phyloP scores from a whole-genome alignment of 2,329 filamentous ascomycete genomes.

The Mycosphaerella sp. region DNA sequence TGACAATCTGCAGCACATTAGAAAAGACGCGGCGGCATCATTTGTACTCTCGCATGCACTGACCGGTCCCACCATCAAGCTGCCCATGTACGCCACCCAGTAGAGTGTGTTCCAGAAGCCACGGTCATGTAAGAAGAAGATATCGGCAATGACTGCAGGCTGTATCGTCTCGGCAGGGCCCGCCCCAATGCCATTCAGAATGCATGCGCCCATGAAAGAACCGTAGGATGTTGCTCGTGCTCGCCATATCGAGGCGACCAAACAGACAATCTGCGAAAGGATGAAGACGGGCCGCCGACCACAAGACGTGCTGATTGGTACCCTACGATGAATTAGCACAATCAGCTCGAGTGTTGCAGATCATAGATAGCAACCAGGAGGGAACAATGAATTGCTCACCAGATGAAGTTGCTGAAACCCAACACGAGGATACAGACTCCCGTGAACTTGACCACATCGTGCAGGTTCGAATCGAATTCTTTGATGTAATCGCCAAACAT shows the following conservation, averaged over 20 bases:
- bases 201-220: constrained; percentile 56
- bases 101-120: constrained; percentile 58
- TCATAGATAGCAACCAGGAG: not conserved
- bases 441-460: constrained; percentile 49
- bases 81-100: constrained; percentile 57
- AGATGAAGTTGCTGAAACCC: constrained; percentile 56
- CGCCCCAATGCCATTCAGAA: constrained; percentile 57
- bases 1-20: constrained; percentile 44
- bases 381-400: constrained; percentile 35
- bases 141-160: constrained; percentile 57
- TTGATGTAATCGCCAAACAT: constrained; percentile 56
- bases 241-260: constrained; percentile 52
- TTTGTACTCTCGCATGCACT: not conserved
- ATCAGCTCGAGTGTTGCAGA: no score
- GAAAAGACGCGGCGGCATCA: not conserved
- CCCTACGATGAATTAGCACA: constrained; percentile 34
- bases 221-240: constrained; percentile 52
- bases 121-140: constrained; percentile 56
- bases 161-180: constrained; percentile 58
- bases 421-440: constrained; percentile 52
- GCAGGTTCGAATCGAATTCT: constrained; percentile 43
- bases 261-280: constrained; percentile 47
- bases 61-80: constrained; percentile 49
- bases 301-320: constrained; percentile 50
- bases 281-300: constrained; percentile 51